Evolutionary conservation across 2,329 filamentous ascomycete species (phyloP).

Genomic region (Orbilia oligospora): DNA sequence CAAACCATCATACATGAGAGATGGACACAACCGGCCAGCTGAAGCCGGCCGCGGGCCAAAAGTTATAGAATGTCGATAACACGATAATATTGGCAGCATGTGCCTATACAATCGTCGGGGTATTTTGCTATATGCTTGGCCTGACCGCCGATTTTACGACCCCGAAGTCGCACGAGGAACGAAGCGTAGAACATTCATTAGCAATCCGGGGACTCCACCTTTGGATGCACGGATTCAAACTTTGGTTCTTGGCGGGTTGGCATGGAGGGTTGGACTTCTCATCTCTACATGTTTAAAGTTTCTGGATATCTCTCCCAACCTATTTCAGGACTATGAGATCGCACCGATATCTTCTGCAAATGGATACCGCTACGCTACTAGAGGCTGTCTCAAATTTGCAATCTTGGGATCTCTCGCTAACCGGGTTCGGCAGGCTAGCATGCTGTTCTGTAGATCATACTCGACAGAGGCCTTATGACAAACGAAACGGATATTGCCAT

Average conservation of each 20-base stretch:
- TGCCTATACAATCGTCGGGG: not conserved
- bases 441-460: constrained; percentile 32
- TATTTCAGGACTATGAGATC: constrained; percentile 16
- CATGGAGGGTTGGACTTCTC: constrained; percentile 2
- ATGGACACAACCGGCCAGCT: not conserved
- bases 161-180: constrained; percentile 40
- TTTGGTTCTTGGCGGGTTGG: constrained; percentile 20
- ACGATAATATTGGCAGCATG: not conserved
- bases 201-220: constrained; percentile 50
- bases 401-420: constrained; percentile 43
- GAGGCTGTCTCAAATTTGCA: constrained; percentile 17
- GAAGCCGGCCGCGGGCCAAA: not conserved
- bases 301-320: too few species aligned
- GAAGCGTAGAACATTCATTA: constrained; percentile 36
- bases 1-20: not conserved
- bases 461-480: constrained; percentile 31
- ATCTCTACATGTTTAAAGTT: constrained; percentile 26
- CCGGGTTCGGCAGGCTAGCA: constrained; percentile 37
- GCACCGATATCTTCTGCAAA: constrained; percentile 9
- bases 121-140: not conserved
- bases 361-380: not conserved
- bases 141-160: constrained; percentile 16
- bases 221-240: constrained; percentile 48
- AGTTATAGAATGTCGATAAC: not conserved
- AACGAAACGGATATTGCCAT: constrained; percentile 19